Evolutionary conservation across 225 moss, liverwort and hornwort genomes (phyloP).

Genomic region (Rhytidiadelphus loreus): DNA sequence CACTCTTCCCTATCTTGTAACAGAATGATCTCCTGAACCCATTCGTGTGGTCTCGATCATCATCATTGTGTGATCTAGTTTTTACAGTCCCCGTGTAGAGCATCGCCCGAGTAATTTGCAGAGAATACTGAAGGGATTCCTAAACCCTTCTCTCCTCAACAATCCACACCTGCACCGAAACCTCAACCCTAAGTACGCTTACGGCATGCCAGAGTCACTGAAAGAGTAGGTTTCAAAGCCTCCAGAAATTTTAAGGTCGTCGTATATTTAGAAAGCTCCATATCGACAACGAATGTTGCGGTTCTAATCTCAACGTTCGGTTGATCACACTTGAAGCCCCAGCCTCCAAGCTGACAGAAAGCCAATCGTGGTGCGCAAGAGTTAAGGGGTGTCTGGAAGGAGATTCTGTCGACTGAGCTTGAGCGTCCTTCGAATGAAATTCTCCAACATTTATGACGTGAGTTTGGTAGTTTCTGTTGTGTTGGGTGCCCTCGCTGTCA

Average conservation of each 20-base stretch:
- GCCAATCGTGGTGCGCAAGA: not conserved
- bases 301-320: not conserved
- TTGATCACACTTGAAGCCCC: not conserved
- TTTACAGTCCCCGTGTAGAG: not conserved
- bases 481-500: conserved; percentile 25
- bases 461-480: conserved; percentile 2
- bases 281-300: not conserved
- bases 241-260: not conserved
- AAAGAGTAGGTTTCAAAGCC: not conserved
- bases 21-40: not conserved
- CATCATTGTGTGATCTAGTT: not conserved
- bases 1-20: not conserved
- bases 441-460: not conserved
- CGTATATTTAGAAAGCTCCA: not conserved
- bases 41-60: not conserved
- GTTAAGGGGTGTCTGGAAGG: not conserved
- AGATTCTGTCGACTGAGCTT: not conserved
- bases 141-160: not conserved
- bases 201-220: not conserved
- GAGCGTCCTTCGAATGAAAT: not conserved
- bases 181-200: not conserved
- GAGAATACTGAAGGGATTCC: not conserved
- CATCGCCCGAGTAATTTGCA: not conserved
- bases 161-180: not conserved
- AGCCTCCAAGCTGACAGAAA: not conserved